A percentile compares a stretch with the other conserved stretches of the same genome.
Conservation (phyloP, 176 grass and related monocot genomes). For the Oryza longistaminata region DNA sequence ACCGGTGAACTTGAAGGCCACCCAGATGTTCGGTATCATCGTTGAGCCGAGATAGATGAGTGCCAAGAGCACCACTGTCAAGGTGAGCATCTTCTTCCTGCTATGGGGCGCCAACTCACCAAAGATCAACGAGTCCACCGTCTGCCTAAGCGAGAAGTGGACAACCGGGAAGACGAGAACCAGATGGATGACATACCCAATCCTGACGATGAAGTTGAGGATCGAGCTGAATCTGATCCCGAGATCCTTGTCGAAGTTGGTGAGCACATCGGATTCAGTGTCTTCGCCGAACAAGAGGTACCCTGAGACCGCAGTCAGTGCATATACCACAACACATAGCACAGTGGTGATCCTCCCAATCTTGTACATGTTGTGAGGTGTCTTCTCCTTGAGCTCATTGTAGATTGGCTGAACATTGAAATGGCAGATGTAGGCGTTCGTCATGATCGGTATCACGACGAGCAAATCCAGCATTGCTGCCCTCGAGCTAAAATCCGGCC, state of each 20-base stretch:
- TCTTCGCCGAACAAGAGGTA: slow-evolving; percentile 87
- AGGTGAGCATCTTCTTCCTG: slow-evolving; percentile 63
- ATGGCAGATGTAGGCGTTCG: slow-evolving; percentile 88
- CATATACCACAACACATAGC: slow-evolving; percentile 73
- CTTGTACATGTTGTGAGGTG: slow-evolving; percentile 78
- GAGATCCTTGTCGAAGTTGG: slow-evolving; percentile 94
- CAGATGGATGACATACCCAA: slow-evolving; percentile 90
- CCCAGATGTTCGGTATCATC: slow-evolving; percentile 96
- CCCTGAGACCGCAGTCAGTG: slow-evolving; percentile 74
- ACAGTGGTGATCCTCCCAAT: slow-evolving; percentile 72
- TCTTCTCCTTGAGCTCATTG: slow-evolving; percentile 89
- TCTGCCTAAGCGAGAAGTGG: slow-evolving; percentile 96
- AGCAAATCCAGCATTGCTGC: slow-evolving; percentile 76
- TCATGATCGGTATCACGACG: slow-evolving; percentile 97
- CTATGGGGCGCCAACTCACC: slow-evolving; percentile 38
- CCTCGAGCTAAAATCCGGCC: slow-evolving; percentile 74
- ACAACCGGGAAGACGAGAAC: slow-evolving; percentile 93
- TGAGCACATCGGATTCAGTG: slow-evolving; percentile 86
- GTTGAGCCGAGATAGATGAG: slow-evolving; percentile 85
- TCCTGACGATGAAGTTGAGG: slow-evolving; percentile 92
- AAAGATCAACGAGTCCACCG: slow-evolving; percentile 77
- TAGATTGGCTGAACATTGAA: slow-evolving; percentile 98
- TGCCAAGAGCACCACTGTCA: slow-evolving; percentile 74
- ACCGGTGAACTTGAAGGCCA: slow-evolving; percentile 94
- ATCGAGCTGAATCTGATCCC: slow-evolving; percentile 85